Evolutionary conservation across 352 stramenopile species (phyloP).

Genomic region (Pythium aristosporum): DNA sequence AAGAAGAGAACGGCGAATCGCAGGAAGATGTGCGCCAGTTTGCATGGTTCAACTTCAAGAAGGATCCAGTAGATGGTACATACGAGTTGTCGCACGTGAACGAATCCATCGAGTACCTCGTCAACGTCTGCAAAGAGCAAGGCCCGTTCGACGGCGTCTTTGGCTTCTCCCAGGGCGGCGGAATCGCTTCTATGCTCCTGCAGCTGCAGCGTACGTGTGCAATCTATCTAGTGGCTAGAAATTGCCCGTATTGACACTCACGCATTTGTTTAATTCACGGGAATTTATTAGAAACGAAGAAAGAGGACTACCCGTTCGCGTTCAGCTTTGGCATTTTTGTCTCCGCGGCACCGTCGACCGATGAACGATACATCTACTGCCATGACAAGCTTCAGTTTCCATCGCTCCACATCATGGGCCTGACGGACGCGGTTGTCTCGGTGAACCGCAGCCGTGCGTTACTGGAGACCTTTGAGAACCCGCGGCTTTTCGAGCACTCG

Average conservation of each 20-base stretch:
- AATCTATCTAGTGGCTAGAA: background rate
- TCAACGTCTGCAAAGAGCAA: slow-evolving; percentile 55
- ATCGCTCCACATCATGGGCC: slow-evolving; percentile 80
- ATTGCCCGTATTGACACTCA: background rate
- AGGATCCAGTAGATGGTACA: slow-evolving; percentile 41
- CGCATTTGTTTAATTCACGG: too few relatives aligned
- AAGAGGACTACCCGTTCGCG: slow-evolving; percentile 44
- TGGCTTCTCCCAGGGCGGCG: slow-evolving; percentile 82
- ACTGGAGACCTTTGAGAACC: slow-evolving; percentile 50
- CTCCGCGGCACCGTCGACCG: slow-evolving; percentile 44
- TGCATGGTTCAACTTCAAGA: slow-evolving; percentile 73
- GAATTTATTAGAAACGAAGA: slow-evolving; percentile 31
- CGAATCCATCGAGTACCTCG: slow-evolving; percentile 70
- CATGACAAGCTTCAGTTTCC: slow-evolving; percentile 53
- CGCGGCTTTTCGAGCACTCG: slow-evolving; percentile 56
- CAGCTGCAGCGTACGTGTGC: slow-evolving; percentile 59
- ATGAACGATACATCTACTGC: slow-evolving; percentile 43
- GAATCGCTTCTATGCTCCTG: slow-evolving; percentile 64
- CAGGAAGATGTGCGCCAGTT: slow-evolving; percentile 56
- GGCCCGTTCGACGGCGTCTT: slow-evolving; percentile 87
- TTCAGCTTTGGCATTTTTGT: slow-evolving; percentile 83
- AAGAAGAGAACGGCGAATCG: slow-evolving; percentile 8
- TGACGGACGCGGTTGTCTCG: slow-evolving; percentile 70
- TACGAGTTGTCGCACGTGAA: slow-evolving; percentile 48
- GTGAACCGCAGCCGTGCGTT: slow-evolving; percentile 58